phyloP scores from a whole-genome alignment of 2,329 filamentous ascomycete genomes.

The Arthrobotrys musiformis region DNA sequence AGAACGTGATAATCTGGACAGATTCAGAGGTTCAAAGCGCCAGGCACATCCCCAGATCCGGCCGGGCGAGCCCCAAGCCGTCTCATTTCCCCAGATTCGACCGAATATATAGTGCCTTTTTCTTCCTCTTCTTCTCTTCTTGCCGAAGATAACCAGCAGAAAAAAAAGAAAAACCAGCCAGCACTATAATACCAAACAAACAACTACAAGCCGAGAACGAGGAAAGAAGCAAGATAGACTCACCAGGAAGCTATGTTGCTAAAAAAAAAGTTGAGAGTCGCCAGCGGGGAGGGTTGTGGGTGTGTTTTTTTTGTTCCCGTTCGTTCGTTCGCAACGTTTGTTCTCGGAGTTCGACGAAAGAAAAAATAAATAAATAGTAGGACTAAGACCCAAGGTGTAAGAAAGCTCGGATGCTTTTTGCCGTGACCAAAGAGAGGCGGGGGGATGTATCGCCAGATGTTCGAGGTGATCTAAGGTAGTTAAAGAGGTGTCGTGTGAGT shows the following conservation, averaged over 20 bases:
- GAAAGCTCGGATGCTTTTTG: constrained; percentile 28
- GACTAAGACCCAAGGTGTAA: neutral
- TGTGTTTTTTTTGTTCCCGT: too few species aligned
- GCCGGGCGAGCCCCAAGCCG: neutral
- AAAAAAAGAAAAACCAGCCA: neutral
- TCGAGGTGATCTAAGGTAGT: constrained; percentile 24
- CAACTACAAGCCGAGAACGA: neutral
- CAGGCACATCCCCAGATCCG: constrained; percentile 15
- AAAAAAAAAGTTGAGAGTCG: constrained; percentile 45
- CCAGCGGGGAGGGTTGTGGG: constrained; percentile 31
- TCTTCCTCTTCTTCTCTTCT: neutral
- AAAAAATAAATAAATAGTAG: neutral
- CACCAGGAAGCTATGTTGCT: constrained; percentile 55
- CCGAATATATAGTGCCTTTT: neutral
- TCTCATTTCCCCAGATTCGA: constrained; percentile 17
- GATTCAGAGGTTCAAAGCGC: constrained; percentile 19
- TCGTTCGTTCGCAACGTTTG: too few species aligned
- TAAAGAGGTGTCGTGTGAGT: constrained; percentile 25
- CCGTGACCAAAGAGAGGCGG: constrained; percentile 7
- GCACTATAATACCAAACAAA: neutral
- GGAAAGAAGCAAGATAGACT: neutral
- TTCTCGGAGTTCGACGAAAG: neutral
- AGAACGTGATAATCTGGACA: constrained; percentile 19
- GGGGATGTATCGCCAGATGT: constrained; percentile 15
- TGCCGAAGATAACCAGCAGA: neutral